A percentile compares a stretch with the other conserved stretches of the same genome.
Evolutionary conservation across 345 rosid genomes (phyloP).

Genomic region (Eutrema heterophyllum): DNA sequence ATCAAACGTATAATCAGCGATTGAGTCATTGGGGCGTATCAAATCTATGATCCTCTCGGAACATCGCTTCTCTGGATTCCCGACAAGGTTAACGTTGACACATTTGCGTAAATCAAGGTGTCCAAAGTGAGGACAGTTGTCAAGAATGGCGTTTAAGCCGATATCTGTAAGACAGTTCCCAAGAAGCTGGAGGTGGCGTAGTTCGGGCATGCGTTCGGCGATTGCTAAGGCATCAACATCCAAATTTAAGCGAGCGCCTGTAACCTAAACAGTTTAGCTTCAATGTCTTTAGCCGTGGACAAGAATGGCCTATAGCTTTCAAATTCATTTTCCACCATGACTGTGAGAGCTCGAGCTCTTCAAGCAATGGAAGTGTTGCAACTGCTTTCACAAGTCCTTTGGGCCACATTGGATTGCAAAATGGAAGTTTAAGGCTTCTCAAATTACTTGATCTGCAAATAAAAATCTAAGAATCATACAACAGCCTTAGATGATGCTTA

Average conservation of each 20-base stretch:
- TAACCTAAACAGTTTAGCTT: background rate
- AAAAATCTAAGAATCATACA: too few relatives aligned
- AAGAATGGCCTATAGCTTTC: slow-evolving; percentile 9
- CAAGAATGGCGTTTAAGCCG: background rate
- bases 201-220: background rate
- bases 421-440: too few relatives aligned
- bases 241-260: too few relatives aligned
- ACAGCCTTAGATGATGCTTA: too few relatives aligned
- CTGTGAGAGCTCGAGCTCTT: slow-evolving; percentile 44
- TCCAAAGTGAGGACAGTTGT: background rate
- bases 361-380: slow-evolving; percentile 44
- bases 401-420: slow-evolving; percentile 32
- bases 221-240: background rate
- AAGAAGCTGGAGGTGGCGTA: background rate
- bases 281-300: slow-evolving; percentile 8
- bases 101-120: background rate
- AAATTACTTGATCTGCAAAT: slow-evolving; percentile 35
- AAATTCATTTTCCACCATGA: background rate
- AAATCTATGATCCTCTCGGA: background rate
- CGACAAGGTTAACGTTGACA: background rate
- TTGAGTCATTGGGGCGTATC: background rate
- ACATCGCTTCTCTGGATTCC: background rate
- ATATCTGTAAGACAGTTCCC: background rate
- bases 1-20: background rate
- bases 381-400: slow-evolving; percentile 39